A percentile compares a stretch with the other conserved stretches of the same genome.
phyloP scores from a whole-genome alignment of 345 rosid genomes.

The Nasturtium officinale region DNA sequence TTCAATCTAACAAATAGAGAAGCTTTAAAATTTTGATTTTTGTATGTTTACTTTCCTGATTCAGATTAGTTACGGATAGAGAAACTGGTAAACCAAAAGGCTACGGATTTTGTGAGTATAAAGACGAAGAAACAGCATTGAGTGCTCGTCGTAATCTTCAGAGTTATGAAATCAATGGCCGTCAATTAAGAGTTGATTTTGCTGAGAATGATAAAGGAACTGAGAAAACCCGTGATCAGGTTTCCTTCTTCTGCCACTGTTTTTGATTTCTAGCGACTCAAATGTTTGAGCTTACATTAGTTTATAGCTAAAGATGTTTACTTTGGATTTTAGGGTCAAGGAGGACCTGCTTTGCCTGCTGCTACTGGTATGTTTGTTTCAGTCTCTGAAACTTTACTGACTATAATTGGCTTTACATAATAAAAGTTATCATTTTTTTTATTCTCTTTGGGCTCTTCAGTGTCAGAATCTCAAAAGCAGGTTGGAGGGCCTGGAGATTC shows the following conservation, averaged over 20 bases:
- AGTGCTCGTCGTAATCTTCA: slow-evolving; percentile 99
- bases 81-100: slow-evolving; percentile 99
- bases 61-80: slow-evolving; percentile 91
- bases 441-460: not conserved
- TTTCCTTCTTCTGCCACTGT: slow-evolving; percentile 22
- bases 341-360: slow-evolving; percentile 75
- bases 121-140: slow-evolving; percentile 95
- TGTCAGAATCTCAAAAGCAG: slow-evolving; percentile 66
- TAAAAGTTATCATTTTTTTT: slow-evolving; percentile 5
- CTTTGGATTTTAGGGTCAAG: slow-evolving; percentile 72
- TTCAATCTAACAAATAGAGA: not conserved
- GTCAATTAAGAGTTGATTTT: slow-evolving; percentile 96
- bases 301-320: slow-evolving; percentile 21
- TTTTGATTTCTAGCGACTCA: not conserved
- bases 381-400: slow-evolving; percentile 10
- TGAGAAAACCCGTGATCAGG: slow-evolving; percentile 82
- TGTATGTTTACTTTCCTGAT: slow-evolving; percentile 21
- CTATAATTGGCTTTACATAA: not conserved
- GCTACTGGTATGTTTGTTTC: slow-evolving; percentile 37
- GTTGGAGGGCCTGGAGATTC: slow-evolving; percentile 62
- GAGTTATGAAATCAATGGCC: slow-evolving; percentile 90
- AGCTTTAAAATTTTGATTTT: not conserved
- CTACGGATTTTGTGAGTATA: slow-evolving; percentile 97
- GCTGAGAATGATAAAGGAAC: slow-evolving; percentile 97
- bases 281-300: not conserved